Percentiles rank a stretch among this genome's conserved stretches.
Conservation (phyloP, 2,329 filamentous ascomycete genomes). For the Mycocentrospora acerina region DNA sequence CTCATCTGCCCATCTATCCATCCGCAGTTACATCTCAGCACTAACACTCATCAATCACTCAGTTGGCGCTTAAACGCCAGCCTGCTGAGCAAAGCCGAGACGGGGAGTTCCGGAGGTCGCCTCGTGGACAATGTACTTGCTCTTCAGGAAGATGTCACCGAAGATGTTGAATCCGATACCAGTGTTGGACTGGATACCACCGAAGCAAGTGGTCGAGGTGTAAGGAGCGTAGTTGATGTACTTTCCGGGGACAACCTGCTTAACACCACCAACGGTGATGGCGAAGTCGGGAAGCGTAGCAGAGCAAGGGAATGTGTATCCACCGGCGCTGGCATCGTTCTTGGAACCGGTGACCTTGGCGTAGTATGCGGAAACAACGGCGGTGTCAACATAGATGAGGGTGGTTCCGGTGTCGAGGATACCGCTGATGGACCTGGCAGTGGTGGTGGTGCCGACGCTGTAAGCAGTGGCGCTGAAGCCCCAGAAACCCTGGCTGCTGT, state of each 20-base stretch:
- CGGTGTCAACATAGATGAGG: constrained; percentile 60
- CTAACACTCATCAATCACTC: too few species aligned
- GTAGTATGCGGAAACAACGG: constrained; percentile 62
- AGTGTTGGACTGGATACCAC: constrained; percentile 68
- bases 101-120: constrained; percentile 36
- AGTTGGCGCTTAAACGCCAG: constrained; percentile 17
- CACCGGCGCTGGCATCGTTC: constrained; percentile 52
- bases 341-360: constrained; percentile 54
- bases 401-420: constrained; percentile 74
- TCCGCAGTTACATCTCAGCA: neutral
- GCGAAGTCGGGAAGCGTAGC: constrained; percentile 56
- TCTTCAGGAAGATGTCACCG: constrained; percentile 79
- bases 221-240: constrained; percentile 58
- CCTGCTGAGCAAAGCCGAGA: constrained; percentile 49
- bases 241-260: constrained; percentile 54
- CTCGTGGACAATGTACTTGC: constrained; percentile 66
- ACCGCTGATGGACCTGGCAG: constrained; percentile 49
- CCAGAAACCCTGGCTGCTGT: constrained; percentile 65
- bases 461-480: constrained; percentile 60
- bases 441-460: constrained; percentile 50
- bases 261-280: constrained; percentile 52
- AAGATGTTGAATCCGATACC: constrained; percentile 68
- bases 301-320: constrained; percentile 58
- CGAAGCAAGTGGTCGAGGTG: constrained; percentile 61
- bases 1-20: neutral